Conservation (phyloP, 768 basidiomycete species). For the Podaxis pistillaris region DNA sequence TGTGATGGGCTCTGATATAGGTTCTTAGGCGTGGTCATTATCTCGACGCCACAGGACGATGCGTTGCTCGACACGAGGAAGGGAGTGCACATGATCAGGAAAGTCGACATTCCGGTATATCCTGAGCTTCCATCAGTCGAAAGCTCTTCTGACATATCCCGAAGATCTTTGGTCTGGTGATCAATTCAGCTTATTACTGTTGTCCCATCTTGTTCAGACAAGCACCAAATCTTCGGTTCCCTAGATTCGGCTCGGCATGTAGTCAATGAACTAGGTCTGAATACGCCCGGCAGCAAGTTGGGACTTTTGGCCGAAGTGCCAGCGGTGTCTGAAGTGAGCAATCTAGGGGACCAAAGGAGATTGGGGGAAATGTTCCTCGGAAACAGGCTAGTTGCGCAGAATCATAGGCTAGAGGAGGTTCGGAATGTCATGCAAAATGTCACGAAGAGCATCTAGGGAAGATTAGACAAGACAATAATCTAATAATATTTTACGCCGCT, state of each 20-base stretch:
- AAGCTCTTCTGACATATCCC: background rate
- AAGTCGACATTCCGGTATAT: conserved; percentile 82
- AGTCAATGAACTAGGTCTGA: conserved; percentile 4
- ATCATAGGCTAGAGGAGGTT: background rate
- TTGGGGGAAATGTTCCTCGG: conserved; percentile 10
- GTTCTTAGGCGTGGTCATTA: conserved; percentile 82
- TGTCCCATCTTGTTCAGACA: conserved; percentile 65
- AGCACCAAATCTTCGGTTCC: conserved; percentile 6
- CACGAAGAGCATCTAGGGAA: background rate
- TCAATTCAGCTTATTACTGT: conserved; percentile 86
- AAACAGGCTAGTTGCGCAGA: background rate
- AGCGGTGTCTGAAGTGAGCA: conserved; percentile 11
- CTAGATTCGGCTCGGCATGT: conserved; percentile 4
- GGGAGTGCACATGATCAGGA: conserved; percentile 90
- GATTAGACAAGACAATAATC: background rate
- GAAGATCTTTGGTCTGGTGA: conserved; percentile 82
- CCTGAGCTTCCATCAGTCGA: conserved; percentile 22
- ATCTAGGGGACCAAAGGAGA: conserved; percentile 7
- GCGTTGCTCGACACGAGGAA: conserved; percentile 89
- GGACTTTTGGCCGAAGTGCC: conserved; percentile 7
- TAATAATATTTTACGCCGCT: background rate
- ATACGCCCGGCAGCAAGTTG: background rate
- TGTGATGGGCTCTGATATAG: background rate
- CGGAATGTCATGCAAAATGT: conserved; percentile 4
- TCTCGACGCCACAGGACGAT: conserved; percentile 95